phyloP scores from a whole-genome alignment of 306 rosid species.

The Datisca glomerata region DNA sequence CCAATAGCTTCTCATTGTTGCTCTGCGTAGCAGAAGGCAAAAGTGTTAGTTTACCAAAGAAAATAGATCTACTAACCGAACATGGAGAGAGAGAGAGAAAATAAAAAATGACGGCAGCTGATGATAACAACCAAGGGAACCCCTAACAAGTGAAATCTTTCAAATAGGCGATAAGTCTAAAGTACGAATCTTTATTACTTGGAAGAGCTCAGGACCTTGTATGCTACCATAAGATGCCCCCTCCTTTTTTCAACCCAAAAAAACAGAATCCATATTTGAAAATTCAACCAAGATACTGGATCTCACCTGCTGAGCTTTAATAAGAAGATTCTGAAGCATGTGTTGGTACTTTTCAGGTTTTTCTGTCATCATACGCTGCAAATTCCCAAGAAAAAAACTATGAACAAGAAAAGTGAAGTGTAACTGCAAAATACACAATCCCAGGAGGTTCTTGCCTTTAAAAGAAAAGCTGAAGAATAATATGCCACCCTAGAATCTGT shows the following conservation, averaged over 20 bases:
- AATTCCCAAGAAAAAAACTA: constrained; percentile 13
- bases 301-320: constrained; percentile 96
- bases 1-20: constrained; percentile 94
- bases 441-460: constrained; percentile 65
- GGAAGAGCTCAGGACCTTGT: too few relatives aligned
- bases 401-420: constrained; percentile 9
- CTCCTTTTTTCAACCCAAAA: too few relatives aligned
- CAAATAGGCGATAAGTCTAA: too few relatives aligned
- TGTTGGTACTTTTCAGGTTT: constrained; percentile 91
- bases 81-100: constrained; percentile 1
- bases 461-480: constrained; percentile 92
- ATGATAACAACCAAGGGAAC: too few relatives aligned
- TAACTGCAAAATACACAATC: constrained; percentile 7
- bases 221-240: too few relatives aligned
- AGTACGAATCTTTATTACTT: too few relatives aligned
- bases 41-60: constrained; percentile 9
- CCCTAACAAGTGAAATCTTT: too few relatives aligned
- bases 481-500: constrained; percentile 97
- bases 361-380: constrained; percentile 95
- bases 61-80: constrained; percentile 13
- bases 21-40: constrained; percentile 45
- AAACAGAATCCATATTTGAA: too few relatives aligned
- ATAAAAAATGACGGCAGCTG: not conserved
- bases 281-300: constrained; percentile 17
- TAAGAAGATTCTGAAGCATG: constrained; percentile 92